Conservation (phyloP, 116 monocot species). For the Cymodocea nodosa region DNA sequence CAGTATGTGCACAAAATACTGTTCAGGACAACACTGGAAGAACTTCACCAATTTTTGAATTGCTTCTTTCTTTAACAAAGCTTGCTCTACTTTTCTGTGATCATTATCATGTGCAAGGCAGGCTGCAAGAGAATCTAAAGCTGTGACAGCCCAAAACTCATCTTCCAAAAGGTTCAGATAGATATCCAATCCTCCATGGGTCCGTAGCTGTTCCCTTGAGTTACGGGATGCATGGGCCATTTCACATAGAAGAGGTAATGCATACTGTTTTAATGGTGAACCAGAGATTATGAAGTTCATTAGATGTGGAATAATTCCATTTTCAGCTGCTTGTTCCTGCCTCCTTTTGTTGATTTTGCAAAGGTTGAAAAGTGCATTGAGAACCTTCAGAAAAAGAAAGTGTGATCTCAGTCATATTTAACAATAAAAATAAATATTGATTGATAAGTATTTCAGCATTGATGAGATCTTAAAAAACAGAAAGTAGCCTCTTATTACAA, state of each 20-base stretch:
- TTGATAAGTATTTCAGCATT: too few species aligned
- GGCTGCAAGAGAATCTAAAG: conserved; percentile 84
- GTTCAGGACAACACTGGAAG: conserved; percentile 80
- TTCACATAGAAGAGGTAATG: conserved; percentile 80
- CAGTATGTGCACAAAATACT: conserved; percentile 86
- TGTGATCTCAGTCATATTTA: too few species aligned
- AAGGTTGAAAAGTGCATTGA: conserved; percentile 88
- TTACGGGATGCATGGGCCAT: conserved; percentile 98
- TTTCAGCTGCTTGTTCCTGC: conserved; percentile 96
- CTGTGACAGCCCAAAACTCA: conserved; percentile 81
- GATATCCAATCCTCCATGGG: conserved; percentile 87
- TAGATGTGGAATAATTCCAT: conserved; percentile 94
- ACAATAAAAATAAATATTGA: too few species aligned
- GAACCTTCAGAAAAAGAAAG: conserved; percentile 35
- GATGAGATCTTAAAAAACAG: too few species aligned
- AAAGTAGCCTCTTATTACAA: too few species aligned
- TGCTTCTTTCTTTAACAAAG: conserved; percentile 88
- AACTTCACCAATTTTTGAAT: conserved; percentile 89
- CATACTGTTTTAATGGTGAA: conserved; percentile 78
- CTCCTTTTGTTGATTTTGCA: conserved; percentile 98
- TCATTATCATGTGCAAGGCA: conserved; percentile 96
- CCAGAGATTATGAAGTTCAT: conserved; percentile 82
- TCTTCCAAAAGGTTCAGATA: conserved; percentile 87
- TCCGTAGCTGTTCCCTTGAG: conserved; percentile 86
- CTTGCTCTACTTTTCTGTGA: conserved; percentile 84